Evolutionary conservation across 2,329 filamentous ascomycete genomes (phyloP).

Genomic region (Penicillium sp.): DNA sequence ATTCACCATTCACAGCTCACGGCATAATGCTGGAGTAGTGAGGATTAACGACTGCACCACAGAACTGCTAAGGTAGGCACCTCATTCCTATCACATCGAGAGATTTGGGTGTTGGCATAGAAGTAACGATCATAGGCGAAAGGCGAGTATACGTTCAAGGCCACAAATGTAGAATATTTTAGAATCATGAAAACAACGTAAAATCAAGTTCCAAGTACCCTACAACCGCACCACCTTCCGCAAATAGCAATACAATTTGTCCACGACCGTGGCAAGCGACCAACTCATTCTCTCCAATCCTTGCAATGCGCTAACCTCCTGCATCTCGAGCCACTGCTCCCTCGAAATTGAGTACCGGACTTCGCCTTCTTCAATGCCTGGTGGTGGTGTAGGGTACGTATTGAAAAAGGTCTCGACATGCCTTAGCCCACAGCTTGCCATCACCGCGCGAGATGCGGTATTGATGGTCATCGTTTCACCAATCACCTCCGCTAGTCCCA

Average conservation of each 20-base stretch:
- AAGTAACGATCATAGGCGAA: no score
- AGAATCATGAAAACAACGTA: no score
- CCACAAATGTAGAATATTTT: no score
- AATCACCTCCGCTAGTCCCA: conserved; percentile 15
- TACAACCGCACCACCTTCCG: background rate
- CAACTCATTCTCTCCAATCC: background rate
- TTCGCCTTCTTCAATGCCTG: conserved; percentile 17
- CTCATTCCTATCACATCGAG: no score
- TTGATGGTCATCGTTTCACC: conserved; percentile 21
- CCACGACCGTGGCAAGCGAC: background rate
- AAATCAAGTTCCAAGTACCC: background rate
- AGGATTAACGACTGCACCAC: background rate
- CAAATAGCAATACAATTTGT: background rate
- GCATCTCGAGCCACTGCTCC: background rate
- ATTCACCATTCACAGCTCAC: no score
- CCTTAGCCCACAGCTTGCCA: conserved; percentile 12
- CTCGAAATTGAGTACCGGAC: conserved; percentile 1
- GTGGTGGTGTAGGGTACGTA: conserved; percentile 13
- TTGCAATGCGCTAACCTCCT: background rate
- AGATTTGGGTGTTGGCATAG: no score
- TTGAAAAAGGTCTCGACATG: conserved; percentile 16
- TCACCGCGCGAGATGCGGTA: conserved; percentile 7
- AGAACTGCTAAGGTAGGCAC: no score
- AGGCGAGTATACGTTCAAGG: no score
- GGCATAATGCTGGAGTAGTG: background rate